phyloP scores from a whole-genome alignment of 2,329 filamentous ascomycete species.

The Chaetomium sp. region DNA sequence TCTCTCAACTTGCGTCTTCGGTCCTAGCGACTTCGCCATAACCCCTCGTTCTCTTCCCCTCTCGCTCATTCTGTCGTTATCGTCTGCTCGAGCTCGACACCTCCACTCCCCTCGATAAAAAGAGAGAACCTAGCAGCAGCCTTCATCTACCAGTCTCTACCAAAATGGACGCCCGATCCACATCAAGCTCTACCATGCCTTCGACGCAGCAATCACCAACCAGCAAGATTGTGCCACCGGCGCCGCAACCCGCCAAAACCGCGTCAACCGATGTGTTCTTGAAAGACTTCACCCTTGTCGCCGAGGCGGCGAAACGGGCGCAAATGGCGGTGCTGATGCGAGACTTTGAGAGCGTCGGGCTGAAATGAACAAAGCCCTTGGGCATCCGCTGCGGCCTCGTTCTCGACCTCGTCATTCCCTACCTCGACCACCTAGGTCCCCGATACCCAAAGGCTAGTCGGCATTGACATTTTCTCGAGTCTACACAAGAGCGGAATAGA shows the following conservation, averaged over 20 bases:
- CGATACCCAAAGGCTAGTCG: not conserved
- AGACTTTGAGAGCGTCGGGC: conserved; percentile 74
- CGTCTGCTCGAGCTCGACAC: not conserved
- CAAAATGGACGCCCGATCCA: conserved; percentile 41
- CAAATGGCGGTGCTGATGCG: conserved; percentile 88
- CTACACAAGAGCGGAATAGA: not conserved
- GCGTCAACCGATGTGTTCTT: conserved; percentile 63
- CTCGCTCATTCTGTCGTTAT: not conserved
- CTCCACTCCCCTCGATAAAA: not conserved
- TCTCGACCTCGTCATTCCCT: not conserved
- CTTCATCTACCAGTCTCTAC: conserved; percentile 10
- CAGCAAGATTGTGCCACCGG: conserved; percentile 37
- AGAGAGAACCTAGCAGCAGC: not conserved
- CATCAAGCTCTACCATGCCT: conserved; percentile 35
- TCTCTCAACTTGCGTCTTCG: conserved; percentile 12
- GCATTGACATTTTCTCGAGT: not conserved
- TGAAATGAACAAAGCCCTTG: conserved; percentile 45
- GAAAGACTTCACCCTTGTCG: conserved; percentile 80
- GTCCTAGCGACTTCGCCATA: conserved; percentile 15
- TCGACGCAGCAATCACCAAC: conserved; percentile 36
- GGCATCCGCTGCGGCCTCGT: not conserved
- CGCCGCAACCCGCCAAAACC: conserved; percentile 39
- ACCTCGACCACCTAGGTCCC: not conserved
- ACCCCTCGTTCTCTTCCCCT: conserved; percentile 5
- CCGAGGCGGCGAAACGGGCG: conserved; percentile 89